Conservation (phyloP, 192 early-diverging fungal species). For the Umbelopsis ramanniana region DNA sequence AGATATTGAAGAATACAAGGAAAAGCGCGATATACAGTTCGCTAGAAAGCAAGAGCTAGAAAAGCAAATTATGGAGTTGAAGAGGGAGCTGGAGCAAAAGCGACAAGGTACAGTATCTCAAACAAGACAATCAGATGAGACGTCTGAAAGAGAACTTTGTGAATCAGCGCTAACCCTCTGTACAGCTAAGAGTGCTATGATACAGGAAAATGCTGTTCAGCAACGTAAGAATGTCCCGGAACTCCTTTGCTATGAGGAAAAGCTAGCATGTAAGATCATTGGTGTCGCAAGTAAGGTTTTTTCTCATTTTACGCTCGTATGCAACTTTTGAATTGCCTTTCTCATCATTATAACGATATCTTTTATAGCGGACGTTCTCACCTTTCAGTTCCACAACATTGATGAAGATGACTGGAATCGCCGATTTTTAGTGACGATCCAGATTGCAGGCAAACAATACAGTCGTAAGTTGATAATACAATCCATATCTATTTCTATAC, state of each 20-base stretch:
- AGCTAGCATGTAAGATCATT: constrained; percentile 6
- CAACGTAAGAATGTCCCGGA: constrained; percentile 14
- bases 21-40: neutral
- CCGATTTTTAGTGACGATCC: constrained; percentile 4
- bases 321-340: too few relatives aligned
- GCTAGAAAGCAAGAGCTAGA: constrained; percentile 8
- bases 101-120: neutral
- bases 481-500: neutral
- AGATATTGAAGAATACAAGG: constrained; percentile 10
- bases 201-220: constrained; percentile 8
- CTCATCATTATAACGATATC: neutral
- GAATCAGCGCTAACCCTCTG: neutral
- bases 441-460: constrained; percentile 16
- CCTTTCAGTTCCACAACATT: constrained; percentile 18
- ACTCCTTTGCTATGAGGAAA: constrained; percentile 9
- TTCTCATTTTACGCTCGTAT: neutral
- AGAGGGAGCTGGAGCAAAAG: constrained; percentile 15
- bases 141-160: too few relatives aligned
- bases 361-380: neutral
- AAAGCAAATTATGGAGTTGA: neutral
- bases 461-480: neutral
- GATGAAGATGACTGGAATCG: constrained; percentile 15
- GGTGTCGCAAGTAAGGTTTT: neutral
- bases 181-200: neutral
- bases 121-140: too few relatives aligned